phyloP scores from a whole-genome alignment of 371 early-diverging fungal species.

The Apophysomyces trapeziformis region DNA sequence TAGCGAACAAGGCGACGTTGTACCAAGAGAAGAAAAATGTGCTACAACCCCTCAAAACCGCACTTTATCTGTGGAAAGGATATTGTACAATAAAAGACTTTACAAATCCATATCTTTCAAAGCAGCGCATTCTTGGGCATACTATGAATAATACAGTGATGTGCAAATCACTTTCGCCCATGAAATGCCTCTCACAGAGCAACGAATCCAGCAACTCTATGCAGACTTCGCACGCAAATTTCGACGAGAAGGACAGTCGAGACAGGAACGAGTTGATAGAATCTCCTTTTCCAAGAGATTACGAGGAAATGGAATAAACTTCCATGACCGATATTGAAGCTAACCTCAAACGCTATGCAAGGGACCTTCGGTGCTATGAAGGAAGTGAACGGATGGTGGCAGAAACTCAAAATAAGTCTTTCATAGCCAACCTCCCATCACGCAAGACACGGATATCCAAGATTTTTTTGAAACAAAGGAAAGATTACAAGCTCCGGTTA shows the following conservation, averaged over 20 bases:
- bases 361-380: constrained; percentile 7
- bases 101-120: neutral
- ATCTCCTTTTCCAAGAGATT: neutral
- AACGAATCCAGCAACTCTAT: neutral
- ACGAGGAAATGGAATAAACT: neutral
- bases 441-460: too few relatives aligned
- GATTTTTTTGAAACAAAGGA: too few relatives aligned
- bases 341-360: constrained; percentile 5
- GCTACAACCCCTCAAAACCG: too few relatives aligned
- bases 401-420: constrained; percentile 1
- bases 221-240: neutral
- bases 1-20: too few relatives aligned
- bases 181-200: neutral
- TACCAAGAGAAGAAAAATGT: too few relatives aligned
- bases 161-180: neutral
- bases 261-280: neutral
- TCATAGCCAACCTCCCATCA: neutral
- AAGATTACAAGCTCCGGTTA: too few relatives aligned
- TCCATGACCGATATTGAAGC: neutral
- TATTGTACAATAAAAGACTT: neutral
- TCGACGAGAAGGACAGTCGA: neutral
- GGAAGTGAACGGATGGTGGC: constrained; percentile 12
- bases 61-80: too few relatives aligned
- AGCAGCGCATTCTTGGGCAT: neutral
- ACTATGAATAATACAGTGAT: neutral